A percentile compares a stretch with the other conserved stretches of the same genome.
Evolutionary conservation across 1,284 basidiomycete genomes (phyloP).

Genomic region (Trametes versicolor): DNA sequence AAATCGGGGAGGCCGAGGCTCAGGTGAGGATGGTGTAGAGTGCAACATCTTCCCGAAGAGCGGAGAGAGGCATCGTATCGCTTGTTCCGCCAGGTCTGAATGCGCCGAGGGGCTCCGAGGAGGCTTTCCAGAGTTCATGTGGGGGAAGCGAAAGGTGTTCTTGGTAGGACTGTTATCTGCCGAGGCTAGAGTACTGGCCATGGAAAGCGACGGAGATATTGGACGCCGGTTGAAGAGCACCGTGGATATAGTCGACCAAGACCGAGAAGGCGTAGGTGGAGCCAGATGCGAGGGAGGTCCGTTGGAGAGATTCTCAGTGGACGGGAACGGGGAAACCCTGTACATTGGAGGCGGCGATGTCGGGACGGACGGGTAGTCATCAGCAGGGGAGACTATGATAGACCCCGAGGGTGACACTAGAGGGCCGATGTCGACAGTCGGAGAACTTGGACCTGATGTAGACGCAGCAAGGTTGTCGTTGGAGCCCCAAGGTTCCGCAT

Average conservation of each 20-base stretch:
- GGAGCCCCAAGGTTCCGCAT: conserved; percentile 29
- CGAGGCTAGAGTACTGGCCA: conserved; percentile 19
- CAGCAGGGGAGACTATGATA: conserved; percentile 25
- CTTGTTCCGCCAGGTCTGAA: conserved; percentile 2
- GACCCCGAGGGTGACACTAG: conserved; percentile 26
- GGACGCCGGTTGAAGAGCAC: conserved; percentile 28
- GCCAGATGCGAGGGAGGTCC: background rate
- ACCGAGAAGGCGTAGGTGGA: conserved; percentile 21
- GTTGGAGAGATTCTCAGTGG: conserved; percentile 6
- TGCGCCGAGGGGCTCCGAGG: conserved; percentile 24
- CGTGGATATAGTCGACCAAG: conserved; percentile 34
- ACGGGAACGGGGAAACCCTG: conserved; percentile 13
- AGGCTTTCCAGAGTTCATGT: conserved; percentile 16
- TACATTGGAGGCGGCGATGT: conserved; percentile 18
- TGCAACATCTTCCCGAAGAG: background rate
- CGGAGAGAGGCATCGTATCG: conserved; percentile 11
- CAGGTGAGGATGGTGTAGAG: conserved; percentile 8
- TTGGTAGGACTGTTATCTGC: conserved; percentile 26
- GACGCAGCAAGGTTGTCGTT: conserved; percentile 12
- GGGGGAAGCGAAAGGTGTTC: conserved; percentile 28
- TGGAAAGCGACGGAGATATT: conserved; percentile 33
- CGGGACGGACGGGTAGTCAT: conserved; percentile 5
- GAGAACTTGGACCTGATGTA: conserved; percentile 2
- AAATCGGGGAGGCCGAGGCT: conserved; percentile 1
- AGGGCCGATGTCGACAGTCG: conserved; percentile 12